Conservation (phyloP, 768 basidiomycete genomes). For the Nevesoporus exiguus region DNA sequence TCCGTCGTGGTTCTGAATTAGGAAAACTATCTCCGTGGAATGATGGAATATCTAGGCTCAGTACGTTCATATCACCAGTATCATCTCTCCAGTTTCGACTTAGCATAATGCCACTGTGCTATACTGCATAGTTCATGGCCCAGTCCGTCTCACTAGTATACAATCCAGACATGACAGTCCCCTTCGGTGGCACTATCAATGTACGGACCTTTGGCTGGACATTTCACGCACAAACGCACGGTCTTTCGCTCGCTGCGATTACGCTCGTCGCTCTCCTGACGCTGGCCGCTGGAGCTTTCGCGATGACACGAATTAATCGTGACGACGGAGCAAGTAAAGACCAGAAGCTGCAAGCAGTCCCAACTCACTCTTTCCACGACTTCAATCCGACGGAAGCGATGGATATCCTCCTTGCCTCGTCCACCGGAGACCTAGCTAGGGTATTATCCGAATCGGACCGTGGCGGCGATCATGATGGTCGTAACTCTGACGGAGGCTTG, state of each 20-base stretch:
- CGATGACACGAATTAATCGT: not conserved
- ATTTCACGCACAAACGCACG: not conserved
- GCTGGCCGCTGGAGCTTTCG: not conserved
- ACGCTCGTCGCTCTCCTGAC: not conserved
- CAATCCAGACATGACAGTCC: not conserved
- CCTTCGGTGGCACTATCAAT: not conserved
- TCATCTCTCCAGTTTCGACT: not conserved
- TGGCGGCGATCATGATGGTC: not conserved
- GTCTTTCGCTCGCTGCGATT: not conserved
- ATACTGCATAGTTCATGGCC: not conserved
- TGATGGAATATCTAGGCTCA: not conserved
- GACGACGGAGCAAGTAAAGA: not conserved
- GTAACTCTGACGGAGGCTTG: not conserved
- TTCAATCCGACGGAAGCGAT: not conserved
- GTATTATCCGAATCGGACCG: not conserved
- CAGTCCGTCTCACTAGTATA: not conserved
- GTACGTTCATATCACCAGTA: not conserved
- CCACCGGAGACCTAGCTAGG: not conserved
- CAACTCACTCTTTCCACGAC: not conserved
- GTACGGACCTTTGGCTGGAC: not conserved
- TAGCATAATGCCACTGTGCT: not conserved
- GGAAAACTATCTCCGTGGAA: not conserved
- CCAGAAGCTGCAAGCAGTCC: not conserved
- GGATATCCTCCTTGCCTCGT: not conserved
- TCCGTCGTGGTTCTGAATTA: not conserved